Evolutionary conservation across 176 grass and related monocot genomes (phyloP).

Genomic region (Olyra latifolia): DNA sequence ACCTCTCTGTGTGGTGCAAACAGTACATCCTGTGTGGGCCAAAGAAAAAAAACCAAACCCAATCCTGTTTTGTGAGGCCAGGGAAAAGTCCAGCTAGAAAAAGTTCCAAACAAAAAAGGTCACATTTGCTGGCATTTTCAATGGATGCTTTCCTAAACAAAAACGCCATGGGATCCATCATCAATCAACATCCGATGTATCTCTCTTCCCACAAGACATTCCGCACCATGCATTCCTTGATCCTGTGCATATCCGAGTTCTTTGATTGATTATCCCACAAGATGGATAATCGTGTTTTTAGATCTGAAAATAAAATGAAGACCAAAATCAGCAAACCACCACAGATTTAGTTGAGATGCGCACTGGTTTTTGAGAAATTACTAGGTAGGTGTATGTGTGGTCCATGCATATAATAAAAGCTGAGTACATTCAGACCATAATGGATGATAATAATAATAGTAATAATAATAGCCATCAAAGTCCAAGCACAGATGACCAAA

Average conservation of each 20-base stretch:
- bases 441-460: background rate
- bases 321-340: background rate
- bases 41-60: constrained; percentile 21
- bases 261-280: no score
- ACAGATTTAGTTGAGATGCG: background rate
- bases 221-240: constrained; percentile 10
- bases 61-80: constrained; percentile 33
- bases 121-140: background rate
- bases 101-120: background rate
- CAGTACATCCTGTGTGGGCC: constrained; percentile 22
- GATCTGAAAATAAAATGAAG: background rate
- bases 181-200: constrained; percentile 36
- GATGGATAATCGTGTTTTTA: background rate
- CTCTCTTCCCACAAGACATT: constrained; percentile 7
- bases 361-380: background rate
- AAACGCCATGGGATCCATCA: constrained; percentile 22
- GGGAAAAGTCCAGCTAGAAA: background rate
- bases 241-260: background rate
- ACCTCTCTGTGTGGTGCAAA: constrained; percentile 4
- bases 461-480: background rate
- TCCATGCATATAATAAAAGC: constrained; percentile 1
- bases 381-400: constrained; percentile 19
- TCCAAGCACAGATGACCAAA: constrained; percentile 35
- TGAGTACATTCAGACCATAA: constrained; percentile 10
- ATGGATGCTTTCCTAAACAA: constrained; percentile 12